Evolutionary conservation across 2,329 filamentous ascomycete genomes (phyloP).

Genomic region (Thyridium curvatum): DNA sequence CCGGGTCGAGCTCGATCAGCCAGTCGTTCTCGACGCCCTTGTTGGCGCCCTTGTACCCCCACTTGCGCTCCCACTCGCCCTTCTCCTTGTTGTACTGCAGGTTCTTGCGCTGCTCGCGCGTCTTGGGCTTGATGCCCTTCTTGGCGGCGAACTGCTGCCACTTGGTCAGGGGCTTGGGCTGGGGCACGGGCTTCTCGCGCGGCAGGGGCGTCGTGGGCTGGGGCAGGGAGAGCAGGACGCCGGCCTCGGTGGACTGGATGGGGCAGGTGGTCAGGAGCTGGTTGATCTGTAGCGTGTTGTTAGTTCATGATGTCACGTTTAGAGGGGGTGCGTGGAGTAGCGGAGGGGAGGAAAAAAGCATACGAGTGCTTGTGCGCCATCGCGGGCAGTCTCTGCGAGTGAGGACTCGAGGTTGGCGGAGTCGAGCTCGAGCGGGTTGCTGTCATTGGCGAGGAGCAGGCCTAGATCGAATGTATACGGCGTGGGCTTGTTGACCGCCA

Average conservation of each 20-base stretch:
- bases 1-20: constrained; percentile 86
- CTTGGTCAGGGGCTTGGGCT: constrained; percentile 76
- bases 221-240: constrained; percentile 77
- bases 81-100: constrained; percentile 77
- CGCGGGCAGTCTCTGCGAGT: constrained; percentile 70
- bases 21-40: constrained; percentile 79
- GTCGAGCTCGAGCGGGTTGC: constrained; percentile 68
- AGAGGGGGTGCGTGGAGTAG: too few relatives aligned
- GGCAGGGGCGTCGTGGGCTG: constrained; percentile 64
- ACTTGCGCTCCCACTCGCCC: constrained; percentile 87
- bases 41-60: constrained; percentile 90
- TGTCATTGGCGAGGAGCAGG: constrained; percentile 77
- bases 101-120: constrained; percentile 66
- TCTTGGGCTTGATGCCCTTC: constrained; percentile 93
- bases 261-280: constrained; percentile 87
- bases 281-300: constrained; percentile 51
- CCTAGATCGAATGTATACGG: constrained; percentile 93
- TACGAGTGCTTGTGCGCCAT: constrained; percentile 76
- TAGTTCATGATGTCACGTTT: too few relatives aligned
- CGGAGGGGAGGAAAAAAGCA: too few relatives aligned
- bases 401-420: constrained; percentile 53
- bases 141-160: constrained; percentile 96
- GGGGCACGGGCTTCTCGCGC: constrained; percentile 86
- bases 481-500: constrained; percentile 72
- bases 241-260: constrained; percentile 59